Percentiles rank a stretch among this genome's conserved stretches.
These are phyloP conservation scores for Solanum aculeatissimum DNA, from an alignment of 305 asterid genomes.

Conservation along the genomic window DNA sequence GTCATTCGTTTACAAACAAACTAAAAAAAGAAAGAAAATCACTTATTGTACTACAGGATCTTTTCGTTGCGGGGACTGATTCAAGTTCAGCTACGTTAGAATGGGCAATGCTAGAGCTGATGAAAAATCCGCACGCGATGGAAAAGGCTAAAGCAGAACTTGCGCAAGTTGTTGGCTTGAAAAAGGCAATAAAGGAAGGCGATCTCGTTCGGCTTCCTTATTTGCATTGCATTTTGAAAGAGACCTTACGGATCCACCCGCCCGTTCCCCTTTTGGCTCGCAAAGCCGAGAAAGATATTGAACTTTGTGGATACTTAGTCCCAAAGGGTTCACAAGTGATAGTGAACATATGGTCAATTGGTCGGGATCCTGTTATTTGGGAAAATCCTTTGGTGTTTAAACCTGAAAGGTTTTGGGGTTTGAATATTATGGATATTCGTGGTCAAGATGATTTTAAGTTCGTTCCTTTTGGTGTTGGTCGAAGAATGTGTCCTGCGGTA, in stretches of 20 bases:
- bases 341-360: background rate
- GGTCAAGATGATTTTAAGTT: background rate
- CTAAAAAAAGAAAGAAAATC: too few species aligned
- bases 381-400: background rate
- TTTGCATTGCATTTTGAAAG: background rate
- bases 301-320: background rate
- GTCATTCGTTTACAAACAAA: too few species aligned
- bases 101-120: background rate
- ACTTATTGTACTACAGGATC: too few species aligned
- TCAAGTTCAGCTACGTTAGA: background rate
- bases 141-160: background rate
- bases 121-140: background rate
- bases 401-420: background rate
- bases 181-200: background rate
- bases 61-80: background rate
- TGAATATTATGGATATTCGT: background rate
- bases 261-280: background rate
- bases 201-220: background rate
- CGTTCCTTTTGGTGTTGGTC: background rate
- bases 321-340: background rate
- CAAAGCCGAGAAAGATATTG: background rate
- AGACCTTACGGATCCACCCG: background rate
- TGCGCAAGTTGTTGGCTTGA: background rate
- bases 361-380: slow-evolving; percentile 1
- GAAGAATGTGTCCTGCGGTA: slow-evolving; percentile 2